These are phyloP conservation scores for Suillus cothurnatus DNA, from an alignment of 768 basidiomycete species.

Conservation along the genomic window DNA sequence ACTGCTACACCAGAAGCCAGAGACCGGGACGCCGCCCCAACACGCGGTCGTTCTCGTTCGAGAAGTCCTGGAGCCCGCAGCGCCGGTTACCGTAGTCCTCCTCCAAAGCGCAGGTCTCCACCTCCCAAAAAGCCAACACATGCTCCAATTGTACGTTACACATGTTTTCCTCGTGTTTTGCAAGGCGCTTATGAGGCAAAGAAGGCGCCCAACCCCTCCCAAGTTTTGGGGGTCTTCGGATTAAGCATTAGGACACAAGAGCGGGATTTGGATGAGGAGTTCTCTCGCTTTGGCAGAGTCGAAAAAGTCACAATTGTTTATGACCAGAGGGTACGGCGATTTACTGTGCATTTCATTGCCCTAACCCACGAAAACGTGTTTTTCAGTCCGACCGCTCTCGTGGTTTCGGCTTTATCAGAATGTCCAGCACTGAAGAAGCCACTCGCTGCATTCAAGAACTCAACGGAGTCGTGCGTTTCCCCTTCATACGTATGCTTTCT, in stretches of 20 bases:
- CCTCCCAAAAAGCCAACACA: constrained; percentile 66
- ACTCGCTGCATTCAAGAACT: constrained; percentile 84
- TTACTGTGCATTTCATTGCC: constrained; percentile 7
- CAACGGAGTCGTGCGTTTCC: constrained; percentile 79
- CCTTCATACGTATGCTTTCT: not conserved
- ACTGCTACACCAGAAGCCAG: constrained; percentile 43
- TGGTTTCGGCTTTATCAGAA: constrained; percentile 97
- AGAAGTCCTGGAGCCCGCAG: constrained; percentile 59
- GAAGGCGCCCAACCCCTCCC: constrained; percentile 87
- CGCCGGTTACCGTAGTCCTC: constrained; percentile 56
- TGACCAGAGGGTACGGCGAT: constrained; percentile 80
- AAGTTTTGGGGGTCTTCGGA: constrained; percentile 97
- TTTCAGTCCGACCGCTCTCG: constrained; percentile 89
- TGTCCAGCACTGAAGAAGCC: constrained; percentile 89
- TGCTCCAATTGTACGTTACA: constrained; percentile 68
- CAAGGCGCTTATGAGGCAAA: constrained; percentile 41
- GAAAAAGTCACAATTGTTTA: constrained; percentile 97
- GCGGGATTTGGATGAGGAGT: constrained; percentile 93
- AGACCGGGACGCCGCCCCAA: constrained; percentile 55
- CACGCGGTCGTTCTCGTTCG: constrained; percentile 75
- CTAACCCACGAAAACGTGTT: constrained; percentile 24
- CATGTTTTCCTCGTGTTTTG: constrained; percentile 15
- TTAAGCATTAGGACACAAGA: constrained; percentile 93
- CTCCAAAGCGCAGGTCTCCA: constrained; percentile 58
- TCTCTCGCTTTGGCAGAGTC: constrained; percentile 83